Evolutionary conservation across 106 monocot genomes (phyloP), one percentile per base, ranked within the genome.

Genomic region (Allium cepa): DNA sequence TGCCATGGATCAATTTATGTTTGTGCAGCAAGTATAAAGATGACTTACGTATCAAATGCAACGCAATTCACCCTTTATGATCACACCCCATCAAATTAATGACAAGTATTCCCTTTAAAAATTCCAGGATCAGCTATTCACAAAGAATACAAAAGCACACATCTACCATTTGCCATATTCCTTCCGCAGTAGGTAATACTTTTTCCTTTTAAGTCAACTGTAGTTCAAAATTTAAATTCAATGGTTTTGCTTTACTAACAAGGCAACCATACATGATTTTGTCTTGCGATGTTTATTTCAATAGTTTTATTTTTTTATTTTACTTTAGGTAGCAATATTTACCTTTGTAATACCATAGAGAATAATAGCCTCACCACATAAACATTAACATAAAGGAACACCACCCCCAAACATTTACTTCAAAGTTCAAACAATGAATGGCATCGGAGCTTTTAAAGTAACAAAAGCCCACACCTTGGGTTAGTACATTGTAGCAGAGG

Each of bases 141-240:
- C 70, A 69, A 53, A 78, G 16, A 5, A n/a, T 46, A 61, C 69
- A 59, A 51, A 80, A 63, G 17, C 72, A 67, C 58, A 49, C 15
- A 50, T 67, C 68, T 11, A 72, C 51, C 7, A 74, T 62, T 49
- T 59, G 26, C 55, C 69, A 80, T 26, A 69, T 73, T 72, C 80
- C 83, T 66, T 75, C 83, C 10, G 47, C 78, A 65, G 68, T 80
- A 72, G 87, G 87, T 87, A 76, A 46, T 47, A 15, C n/a, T n/a
- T 56, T 26, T 22, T 17, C n/a, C 10, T 47, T 47, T 63, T 7
- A 2, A 62, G 63, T 12, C 16, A 17, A 63, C 15, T 69, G 10
- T 8, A 59, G 6, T 57, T 18, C 58, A n/a, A 53, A 16, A 14
- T 61, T 69, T 14, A 2, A 11, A 55, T 28, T 8, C 5, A 12